Evolutionary conservation across 305 asterid genomes (phyloP), one percentile per base, ranked within the genome.

Genomic region (Fraxinus albicans): DNA sequence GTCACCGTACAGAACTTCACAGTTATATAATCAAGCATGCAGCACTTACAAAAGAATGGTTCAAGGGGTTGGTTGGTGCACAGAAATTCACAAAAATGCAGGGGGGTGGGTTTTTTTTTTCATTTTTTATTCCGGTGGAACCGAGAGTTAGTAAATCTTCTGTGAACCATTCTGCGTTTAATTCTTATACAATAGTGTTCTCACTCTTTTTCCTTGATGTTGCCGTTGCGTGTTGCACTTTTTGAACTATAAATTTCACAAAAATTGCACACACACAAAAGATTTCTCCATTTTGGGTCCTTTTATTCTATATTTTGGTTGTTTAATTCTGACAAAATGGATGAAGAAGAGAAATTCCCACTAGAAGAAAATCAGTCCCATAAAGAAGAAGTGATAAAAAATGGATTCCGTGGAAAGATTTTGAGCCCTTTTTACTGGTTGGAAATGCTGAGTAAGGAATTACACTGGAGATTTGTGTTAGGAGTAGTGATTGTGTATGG

Each of bases 391-490:
- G 27, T 73, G n/a, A 77, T 84, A 10, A 85, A 78, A 55, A 13
- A 42, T 8, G 86, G 89, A 38, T 13, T 83, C 15, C 83, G 79
- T 19, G 86, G 89, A 40, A 29, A 79, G 83, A 85, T 89, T 83
- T 2, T 82, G 33, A 87, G 86, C 75, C 94, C 94, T 21, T 85
- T 88, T 78, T 72, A 76, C 17, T 92, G 92, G 89, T 47, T 92
- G 78, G 88, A 79, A 58, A 90, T 72, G 88, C 86, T 89, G 79
- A 83, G 87, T n/a, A 83, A 87, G 29, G 87, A 90, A 77, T 79
- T 92, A 81, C 94, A 91, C 82, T 92, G 93, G 96, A 92, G 91
- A 86, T 89, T 92, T 77, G 93, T 90, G 13, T 88, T 85, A 83
- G 89, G 90, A 58, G 94, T 92, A 25, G 89, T 90, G 80, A 83